Evolutionary conservation across 2,329 filamentous ascomycete species (phyloP).

Genomic region (Thielaviopsis ethacetica): DNA sequence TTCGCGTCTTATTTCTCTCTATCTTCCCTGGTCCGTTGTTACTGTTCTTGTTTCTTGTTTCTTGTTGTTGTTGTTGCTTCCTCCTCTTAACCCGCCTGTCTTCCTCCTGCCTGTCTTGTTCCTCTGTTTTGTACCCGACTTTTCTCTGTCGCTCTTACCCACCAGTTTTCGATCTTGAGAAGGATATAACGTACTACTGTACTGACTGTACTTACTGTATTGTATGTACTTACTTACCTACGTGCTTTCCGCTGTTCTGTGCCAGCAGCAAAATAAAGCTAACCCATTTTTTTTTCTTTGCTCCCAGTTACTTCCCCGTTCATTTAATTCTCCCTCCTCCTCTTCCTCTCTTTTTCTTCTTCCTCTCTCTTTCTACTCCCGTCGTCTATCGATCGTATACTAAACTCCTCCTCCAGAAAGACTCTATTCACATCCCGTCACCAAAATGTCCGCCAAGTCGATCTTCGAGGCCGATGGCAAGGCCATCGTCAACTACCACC

Average conservation of each 20-base stretch:
- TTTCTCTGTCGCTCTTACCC: not conserved
- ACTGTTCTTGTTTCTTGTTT: not conserved
- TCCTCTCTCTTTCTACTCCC: not conserved
- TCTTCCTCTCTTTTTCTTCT: not conserved
- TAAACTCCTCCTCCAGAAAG: not conserved
- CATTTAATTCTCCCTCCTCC: not conserved
- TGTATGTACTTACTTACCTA: no score
- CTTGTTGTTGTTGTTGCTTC: not conserved
- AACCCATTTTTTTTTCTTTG: constrained; percentile 1
- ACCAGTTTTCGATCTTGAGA: not conserved
- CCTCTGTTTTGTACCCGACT: not conserved
- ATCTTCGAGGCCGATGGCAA: constrained; percentile 99
- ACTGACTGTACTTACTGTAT: no score
- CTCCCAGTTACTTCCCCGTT: not conserved
- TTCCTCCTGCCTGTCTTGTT: not conserved
- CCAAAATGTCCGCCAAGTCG: constrained; percentile 53
- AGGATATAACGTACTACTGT: no score
- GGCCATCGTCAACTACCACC: constrained; percentile 99
- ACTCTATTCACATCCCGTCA: not conserved
- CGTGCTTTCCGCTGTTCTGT: not conserved
- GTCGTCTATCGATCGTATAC: constrained; percentile 1
- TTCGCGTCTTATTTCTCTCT: not conserved
- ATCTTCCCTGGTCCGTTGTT: not conserved
- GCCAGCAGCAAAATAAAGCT: not conserved
- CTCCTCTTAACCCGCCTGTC: not conserved